These are phyloP conservation scores for Nakaseomyces sp. DNA, from an alignment of 1,139 yeast species.

Conservation along the genomic window DNA sequence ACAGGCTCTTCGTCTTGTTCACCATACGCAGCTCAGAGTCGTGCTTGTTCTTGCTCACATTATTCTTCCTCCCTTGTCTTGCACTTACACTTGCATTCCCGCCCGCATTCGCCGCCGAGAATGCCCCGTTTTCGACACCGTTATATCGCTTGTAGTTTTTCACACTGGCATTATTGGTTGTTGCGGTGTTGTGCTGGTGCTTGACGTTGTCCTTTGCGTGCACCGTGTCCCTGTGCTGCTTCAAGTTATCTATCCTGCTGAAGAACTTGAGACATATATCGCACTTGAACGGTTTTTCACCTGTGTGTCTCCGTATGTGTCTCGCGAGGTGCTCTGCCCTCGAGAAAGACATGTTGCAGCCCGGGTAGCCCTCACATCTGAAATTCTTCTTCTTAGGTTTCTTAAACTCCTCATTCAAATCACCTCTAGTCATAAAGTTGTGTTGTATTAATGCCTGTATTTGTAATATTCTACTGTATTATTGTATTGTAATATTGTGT, in stretches of 20 bases:
- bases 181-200: background rate
- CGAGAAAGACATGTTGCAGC: constrained; percentile 82
- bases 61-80: background rate
- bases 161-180: background rate
- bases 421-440: background rate
- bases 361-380: constrained; percentile 84
- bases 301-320: constrained; percentile 89
- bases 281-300: constrained; percentile 89
- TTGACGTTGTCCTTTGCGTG: constrained; percentile 34
- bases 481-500: background rate
- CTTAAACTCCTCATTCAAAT: constrained; percentile 1
- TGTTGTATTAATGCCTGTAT: too few species aligned
- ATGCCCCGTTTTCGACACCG: background rate
- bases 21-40: background rate
- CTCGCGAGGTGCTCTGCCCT: constrained; percentile 86
- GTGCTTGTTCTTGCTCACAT: background rate
- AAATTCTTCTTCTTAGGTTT: constrained; percentile 31
- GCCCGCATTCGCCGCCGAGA: background rate
- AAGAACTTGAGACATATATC: constrained; percentile 72
- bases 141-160: background rate
- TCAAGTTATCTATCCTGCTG: constrained; percentile 74
- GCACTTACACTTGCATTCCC: background rate
- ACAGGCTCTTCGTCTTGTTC: background rate
- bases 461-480: background rate
- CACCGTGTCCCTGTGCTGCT: constrained; percentile 93